Evolutionary conservation across 139 green algal species (phyloP), one percentile per base, ranked within the genome.

Genomic region (Yamagishiella unicocca): DNA sequence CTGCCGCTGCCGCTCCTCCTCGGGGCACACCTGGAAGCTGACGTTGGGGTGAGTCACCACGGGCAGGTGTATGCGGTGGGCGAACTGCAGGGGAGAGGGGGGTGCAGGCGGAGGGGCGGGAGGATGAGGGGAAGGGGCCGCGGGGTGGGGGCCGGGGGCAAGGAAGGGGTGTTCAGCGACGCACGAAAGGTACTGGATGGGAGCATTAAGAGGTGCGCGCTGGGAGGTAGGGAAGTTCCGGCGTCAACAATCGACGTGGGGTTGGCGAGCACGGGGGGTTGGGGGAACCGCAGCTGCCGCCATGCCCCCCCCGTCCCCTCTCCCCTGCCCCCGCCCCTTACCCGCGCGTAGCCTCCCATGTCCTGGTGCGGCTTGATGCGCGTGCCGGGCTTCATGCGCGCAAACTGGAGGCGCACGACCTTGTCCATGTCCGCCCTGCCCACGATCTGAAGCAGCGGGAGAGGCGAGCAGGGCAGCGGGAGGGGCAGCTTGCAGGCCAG

Each of bases 381-480:
- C 6, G 75, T 75, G 19, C 82, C 83, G 0, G 93, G 90, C 62
- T 88, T 89, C 94, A 97, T 96, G 46, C 87, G 80, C 0, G 95
- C 91, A 14, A 97, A 88, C 89, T 96, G 95, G 82, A 96, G 62
- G 8, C 95, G 92, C 72, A 97, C 94, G 8, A 97, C 85, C 43
- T 95, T 95, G 61, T 64, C 9, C 77, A 95, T 79, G 87, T 95
- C 90, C 0, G 3, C 46, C 8, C 42, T 50, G 37, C 93, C 93
- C n/a, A 95, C 31, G 31, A 94, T 78, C 91, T 95, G 90, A 76
- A 55, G 29, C 21, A 33, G 71, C 19, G 19, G 58, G 58, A 12
- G 17, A 58, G n/a, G n/a, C n/a, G n/a, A n/a, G n/a, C n/a, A n/a
- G n/a, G n/a, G n/a, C n/a, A n/a, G n/a, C n/a, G n/a, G n/a, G n/a